These are phyloP conservation scores for Macrolepiota dolichaula DNA, from an alignment of 768 basidiomycete species.

Conservation along the genomic window DNA sequence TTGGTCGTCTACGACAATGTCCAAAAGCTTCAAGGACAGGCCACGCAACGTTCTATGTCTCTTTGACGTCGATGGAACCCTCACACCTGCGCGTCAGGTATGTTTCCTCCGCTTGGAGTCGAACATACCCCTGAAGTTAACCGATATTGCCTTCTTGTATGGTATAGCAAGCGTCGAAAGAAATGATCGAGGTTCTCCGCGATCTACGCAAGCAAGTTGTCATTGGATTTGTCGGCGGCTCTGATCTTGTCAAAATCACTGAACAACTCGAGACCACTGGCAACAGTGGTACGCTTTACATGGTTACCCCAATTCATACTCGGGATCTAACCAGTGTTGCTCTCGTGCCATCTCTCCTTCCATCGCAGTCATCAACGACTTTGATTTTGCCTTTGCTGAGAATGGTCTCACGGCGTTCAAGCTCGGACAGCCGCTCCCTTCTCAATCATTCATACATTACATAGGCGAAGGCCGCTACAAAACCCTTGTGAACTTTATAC, in stretches of 20 bases:
- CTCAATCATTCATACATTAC: constrained; percentile 85
- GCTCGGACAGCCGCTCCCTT: constrained; percentile 65
- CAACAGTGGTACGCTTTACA: constrained; percentile 43
- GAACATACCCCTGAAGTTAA: background rate
- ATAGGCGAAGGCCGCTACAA: constrained; percentile 95
- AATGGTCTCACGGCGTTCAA: constrained; percentile 93
- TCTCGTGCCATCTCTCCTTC: background rate
- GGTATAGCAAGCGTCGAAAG: constrained; percentile 52
- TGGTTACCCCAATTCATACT: background rate
- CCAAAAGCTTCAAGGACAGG: constrained; percentile 57
- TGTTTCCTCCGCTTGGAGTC: background rate
- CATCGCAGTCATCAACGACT: constrained; percentile 64
- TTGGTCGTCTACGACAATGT: constrained; percentile 36
- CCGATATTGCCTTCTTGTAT: constrained; percentile 7
- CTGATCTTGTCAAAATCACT: constrained; percentile 83
- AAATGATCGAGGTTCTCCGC: constrained; percentile 67
- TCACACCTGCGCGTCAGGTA: constrained; percentile 68
- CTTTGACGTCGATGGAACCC: constrained; percentile 83
- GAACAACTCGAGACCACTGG: constrained; percentile 74
- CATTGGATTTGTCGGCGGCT: constrained; percentile 93
- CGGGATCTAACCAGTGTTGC: background rate
- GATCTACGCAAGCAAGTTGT: constrained; percentile 68
- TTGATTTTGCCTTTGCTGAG: constrained; percentile 92
- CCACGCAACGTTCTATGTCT: constrained; percentile 67
- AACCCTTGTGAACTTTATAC: constrained; percentile 83